Evolutionary conservation across 768 basidiomycete species (phyloP), one percentile per base, ranked within the genome.

Genomic region (Filobasidium wieringae): DNA sequence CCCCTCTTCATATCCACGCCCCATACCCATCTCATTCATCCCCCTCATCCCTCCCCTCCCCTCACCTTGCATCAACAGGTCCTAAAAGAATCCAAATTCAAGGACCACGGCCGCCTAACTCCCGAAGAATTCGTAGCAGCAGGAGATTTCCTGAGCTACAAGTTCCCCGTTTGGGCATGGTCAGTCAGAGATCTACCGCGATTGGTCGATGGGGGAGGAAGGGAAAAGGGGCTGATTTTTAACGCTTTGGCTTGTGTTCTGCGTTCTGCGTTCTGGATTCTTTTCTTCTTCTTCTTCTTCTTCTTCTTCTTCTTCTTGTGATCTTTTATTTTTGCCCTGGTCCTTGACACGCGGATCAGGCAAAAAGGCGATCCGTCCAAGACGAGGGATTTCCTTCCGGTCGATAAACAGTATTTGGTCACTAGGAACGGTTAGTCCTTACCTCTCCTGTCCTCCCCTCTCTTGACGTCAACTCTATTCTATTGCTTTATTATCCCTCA

Each of bases 81-180:
- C 24, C 81, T 97, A 64, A 88, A 85, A 70, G 92, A 97, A 77
- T 90, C 87, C 77, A 97, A 97, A 74, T 99, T 99, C 80, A 96
- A 93, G 74, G 95, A 99, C 74, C 88, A 93, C 68, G 95, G 95
- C 7, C 81, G 92, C 54, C 92, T 96, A 65, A 95, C 87, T 17
- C 91, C 90, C 61, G 93, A 99, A 82, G 95, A 97, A 75, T 97
- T 95, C 69, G 89, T 96, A 29, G 90, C 88, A 15, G 95, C 95
- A 7, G 95, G 95, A 54, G 95, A 99, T 74, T 97, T 96, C 76
- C 77, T 99, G 59, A 79, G 84, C 7, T 96, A 96, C 82, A 99
- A 99, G 78, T 99, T 99, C 75, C 88, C 89, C 11, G 90, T 95
- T 26, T 99, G 95, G 95, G 79, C 83, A 68, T 99, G 95, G 95